These are phyloP conservation scores for Senna tora DNA, from an alignment of 306 rosid species.

Conservation along the genomic window DNA sequence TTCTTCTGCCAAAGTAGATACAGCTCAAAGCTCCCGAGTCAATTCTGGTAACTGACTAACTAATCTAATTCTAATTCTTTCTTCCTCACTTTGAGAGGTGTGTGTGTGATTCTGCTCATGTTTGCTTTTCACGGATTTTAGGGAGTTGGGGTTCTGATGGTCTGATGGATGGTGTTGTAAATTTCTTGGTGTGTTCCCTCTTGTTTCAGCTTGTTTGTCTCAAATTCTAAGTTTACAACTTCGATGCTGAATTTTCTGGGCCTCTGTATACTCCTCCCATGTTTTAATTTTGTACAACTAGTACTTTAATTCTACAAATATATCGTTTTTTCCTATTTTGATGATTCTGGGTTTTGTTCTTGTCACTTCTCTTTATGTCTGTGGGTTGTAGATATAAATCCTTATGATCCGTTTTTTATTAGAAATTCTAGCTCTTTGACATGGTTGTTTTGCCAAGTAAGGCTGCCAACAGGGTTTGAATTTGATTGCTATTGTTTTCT, in stretches of 20 bases:
- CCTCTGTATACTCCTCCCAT: not conserved
- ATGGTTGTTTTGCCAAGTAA: conserved; percentile 7
- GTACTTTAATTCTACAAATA: conserved; percentile 7
- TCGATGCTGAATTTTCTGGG: conserved; percentile 11
- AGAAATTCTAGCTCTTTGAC: not conserved
- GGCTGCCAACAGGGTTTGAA: not conserved
- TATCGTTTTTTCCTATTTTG: not conserved
- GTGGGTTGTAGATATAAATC: not conserved
- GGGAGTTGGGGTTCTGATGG: not conserved
- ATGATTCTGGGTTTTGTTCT: conserved; percentile 1
- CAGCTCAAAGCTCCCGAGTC: conserved; percentile 52
- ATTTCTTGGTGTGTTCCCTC: conserved; percentile 3
- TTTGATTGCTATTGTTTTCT: conserved; percentile 6
- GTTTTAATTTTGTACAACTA: not conserved
- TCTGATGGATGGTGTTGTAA: conserved; percentile 5
- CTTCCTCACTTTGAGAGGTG: not conserved
- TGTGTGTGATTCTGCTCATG: not conserved
- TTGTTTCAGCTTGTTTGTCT: conserved; percentile 1
- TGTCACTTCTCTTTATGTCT: not conserved
- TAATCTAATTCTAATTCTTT: not conserved
- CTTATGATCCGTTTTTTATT: not conserved
- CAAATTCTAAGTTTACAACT: not conserved
- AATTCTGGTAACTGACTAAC: conserved; percentile 55
- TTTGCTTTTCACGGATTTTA: not conserved
- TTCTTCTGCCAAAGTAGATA: conserved; percentile 78